Base-by-base conservation (phyloP, 306 rosid genomes). In the Pyrus pyrifolia region DNA sequence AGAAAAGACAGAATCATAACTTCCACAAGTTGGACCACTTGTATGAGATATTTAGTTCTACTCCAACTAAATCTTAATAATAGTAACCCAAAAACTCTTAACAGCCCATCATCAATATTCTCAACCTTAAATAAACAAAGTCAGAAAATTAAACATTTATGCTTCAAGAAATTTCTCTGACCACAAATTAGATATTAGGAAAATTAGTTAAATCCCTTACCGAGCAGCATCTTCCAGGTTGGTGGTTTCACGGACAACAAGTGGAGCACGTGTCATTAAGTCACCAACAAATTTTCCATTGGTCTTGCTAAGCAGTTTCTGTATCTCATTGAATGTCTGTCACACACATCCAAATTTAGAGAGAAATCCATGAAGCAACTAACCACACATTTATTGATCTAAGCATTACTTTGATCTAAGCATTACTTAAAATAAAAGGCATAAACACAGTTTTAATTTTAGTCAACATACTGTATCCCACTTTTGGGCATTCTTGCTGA, bases 251-350 rank as follows among this genome's bases (percentile, higher is more conserved):
- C 81, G 89, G 77, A 95, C 97, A 85, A 91, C 89, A 67, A 96
- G 97, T 17, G 99, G 99, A 71, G 90, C 83, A 31, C 93, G 85
- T 45, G 99, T 96, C 99, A 96, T 96, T 45, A 96, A 82, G 85
- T 96, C 99, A 8, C 99, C 99, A 33, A 96, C 97, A 82, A 92
- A 92, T 89, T 92, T 81, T 19, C 98, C 98, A 71, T 92, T 89
- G 23, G 93, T 92, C 87, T 96, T 96, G 70, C 85, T 74, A 76
- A 96, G 96, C 76, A 96, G 87, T 75, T 86, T 91, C 76, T 96
- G 99, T 82, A 96, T 53, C 86, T 92, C 86, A 42, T 92, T 89
- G 84, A 96, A 96, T 64, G 96, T 85, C 99, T 95, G 96, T 70
- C 87, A 89, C 11, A 76, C 3, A 25, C 78, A 85, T 70, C 63